Conservation (phyloP, 495 filamentous ascomycete species). For the Cairneyella variabilis region DNA sequence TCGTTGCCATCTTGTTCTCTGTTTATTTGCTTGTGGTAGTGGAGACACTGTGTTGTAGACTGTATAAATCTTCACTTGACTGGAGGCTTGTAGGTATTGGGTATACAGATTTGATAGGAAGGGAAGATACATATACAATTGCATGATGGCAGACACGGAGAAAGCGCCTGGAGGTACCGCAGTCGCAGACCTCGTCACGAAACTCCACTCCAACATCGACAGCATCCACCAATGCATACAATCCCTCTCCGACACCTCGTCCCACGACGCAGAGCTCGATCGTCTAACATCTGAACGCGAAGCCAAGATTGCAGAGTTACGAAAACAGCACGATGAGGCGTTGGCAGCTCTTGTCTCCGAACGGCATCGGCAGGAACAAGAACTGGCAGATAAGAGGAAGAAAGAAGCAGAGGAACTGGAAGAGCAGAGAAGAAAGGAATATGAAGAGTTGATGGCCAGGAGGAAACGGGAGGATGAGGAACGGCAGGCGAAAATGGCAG, state of each 20-base stretch:
- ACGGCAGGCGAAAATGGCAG: not conserved
- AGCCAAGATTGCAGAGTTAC: slow-evolving; percentile 5
- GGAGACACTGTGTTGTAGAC: too few relatives aligned
- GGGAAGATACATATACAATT: too few relatives aligned
- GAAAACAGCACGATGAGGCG: slow-evolving; percentile 2
- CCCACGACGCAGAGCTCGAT: slow-evolving; percentile 18
- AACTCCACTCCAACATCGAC: slow-evolving; percentile 18
- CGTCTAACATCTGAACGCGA: slow-evolving; percentile 8
- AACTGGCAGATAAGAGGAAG: slow-evolving; percentile 6
- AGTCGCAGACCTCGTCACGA: slow-evolving; percentile 16
- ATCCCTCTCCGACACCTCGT: slow-evolving; percentile 11
- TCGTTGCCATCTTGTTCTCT: too few relatives aligned
- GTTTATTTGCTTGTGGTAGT: too few relatives aligned
- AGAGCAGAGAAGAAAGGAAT: slow-evolving; percentile 16
- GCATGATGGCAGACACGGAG: too few relatives aligned
- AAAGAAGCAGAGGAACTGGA: slow-evolving; percentile 19
- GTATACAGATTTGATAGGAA: too few relatives aligned
- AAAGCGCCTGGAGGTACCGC: too few relatives aligned
- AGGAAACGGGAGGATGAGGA: slow-evolving; percentile 19
- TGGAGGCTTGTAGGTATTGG: too few relatives aligned
- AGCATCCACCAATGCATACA: slow-evolving; percentile 15
- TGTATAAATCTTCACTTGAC: too few relatives aligned
- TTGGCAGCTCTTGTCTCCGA: not conserved
- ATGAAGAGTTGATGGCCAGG: slow-evolving; percentile 18
- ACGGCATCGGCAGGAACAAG: not conserved